Percentiles rank a stretch among this genome's conserved stretches.
Evolutionary conservation across 179 eudicot species (phyloP).

Genomic region (Spinacia oleracea): DNA sequence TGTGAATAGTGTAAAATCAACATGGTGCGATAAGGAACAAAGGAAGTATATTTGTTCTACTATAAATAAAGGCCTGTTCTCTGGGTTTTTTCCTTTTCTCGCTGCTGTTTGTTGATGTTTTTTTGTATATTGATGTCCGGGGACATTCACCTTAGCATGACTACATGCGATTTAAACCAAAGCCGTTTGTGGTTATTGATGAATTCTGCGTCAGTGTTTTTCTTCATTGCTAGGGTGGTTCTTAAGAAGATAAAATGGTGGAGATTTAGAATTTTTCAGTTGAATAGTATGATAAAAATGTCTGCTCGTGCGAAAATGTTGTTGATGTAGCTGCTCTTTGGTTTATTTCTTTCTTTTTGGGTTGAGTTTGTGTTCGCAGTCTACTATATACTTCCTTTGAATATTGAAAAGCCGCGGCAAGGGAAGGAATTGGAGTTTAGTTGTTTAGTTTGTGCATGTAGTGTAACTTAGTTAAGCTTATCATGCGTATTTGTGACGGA

Average conservation of each 20-base stretch:
- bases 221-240: background rate
- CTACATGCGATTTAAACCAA: background rate
- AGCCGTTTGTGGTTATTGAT: background rate
- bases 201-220: background rate
- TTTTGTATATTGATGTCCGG: background rate
- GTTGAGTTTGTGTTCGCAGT: background rate
- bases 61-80: background rate
- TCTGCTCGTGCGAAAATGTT: background rate
- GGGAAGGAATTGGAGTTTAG: background rate
- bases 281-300: background rate
- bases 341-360: background rate
- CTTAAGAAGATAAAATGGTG: background rate
- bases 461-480: background rate
- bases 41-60: background rate
- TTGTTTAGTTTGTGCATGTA: background rate
- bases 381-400: background rate
- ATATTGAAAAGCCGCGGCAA: background rate
- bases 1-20: too few species aligned
- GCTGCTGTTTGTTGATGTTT: background rate
- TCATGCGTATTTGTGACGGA: too few species aligned
- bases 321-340: background rate
- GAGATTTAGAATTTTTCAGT: background rate
- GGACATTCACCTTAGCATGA: background rate
- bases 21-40: too few species aligned
- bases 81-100: background rate